phyloP scores from a whole-genome alignment of 2,329 filamentous ascomycete species.

The Beauveria sp. region DNA sequence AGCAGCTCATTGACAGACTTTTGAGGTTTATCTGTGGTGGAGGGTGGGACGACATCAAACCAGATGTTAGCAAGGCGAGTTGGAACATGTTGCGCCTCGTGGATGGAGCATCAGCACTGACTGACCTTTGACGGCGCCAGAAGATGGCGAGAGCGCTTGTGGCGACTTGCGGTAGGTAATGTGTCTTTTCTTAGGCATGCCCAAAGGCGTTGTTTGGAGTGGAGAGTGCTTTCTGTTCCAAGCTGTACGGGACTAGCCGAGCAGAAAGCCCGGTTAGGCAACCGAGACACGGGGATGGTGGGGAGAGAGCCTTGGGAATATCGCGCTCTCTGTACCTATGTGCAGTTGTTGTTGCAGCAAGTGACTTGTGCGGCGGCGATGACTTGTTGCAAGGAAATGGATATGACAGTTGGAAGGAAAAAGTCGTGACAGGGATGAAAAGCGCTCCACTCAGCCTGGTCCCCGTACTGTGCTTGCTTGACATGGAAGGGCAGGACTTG shows the following conservation, averaged over 20 bases:
- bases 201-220: constrained; percentile 14
- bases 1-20: constrained; percentile 53
- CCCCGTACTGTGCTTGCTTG: too few relatives aligned
- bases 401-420: too few relatives aligned
- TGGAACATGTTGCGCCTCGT: not conserved
- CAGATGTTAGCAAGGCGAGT: constrained; percentile 14
- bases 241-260: not conserved
- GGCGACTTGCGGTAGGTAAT: constrained; percentile 52
- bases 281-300: too few relatives aligned
- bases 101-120: not conserved
- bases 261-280: not conserved
- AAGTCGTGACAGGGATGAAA: too few relatives aligned
- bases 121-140: constrained; percentile 4
- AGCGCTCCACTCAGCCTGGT: too few relatives aligned
- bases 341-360: too few relatives aligned
- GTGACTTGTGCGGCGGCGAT: too few relatives aligned
- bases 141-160: constrained; percentile 37
- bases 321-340: too few relatives aligned
- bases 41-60: constrained; percentile 5
- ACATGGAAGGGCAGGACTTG: too few relatives aligned
- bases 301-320: too few relatives aligned
- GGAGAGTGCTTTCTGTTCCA: not conserved
- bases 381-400: too few relatives aligned
- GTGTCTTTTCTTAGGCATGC: constrained; percentile 59
- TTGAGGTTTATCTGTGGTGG: constrained; percentile 24